Evolutionary conservation across 352 stramenopile species (phyloP).

Genomic region (Phytophthora constricta): DNA sequence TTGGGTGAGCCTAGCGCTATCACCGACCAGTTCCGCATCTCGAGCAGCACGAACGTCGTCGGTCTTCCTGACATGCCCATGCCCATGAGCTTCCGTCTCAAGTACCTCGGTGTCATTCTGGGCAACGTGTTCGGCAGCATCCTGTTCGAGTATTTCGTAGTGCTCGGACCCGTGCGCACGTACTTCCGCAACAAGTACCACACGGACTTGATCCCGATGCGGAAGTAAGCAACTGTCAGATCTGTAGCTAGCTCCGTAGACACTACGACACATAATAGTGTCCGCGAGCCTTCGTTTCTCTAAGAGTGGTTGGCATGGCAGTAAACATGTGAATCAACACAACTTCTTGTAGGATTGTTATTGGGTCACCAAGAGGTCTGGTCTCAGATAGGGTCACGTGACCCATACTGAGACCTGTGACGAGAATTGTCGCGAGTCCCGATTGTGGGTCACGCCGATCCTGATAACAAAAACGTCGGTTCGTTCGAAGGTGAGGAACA

Average conservation of each 20-base stretch:
- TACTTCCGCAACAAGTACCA: conserved; percentile 48
- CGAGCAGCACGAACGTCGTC: conserved; percentile 58
- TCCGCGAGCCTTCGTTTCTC: no score
- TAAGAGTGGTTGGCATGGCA: no score
- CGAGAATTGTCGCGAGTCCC: no score
- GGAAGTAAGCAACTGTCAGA: conserved; percentile 22
- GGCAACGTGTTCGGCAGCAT: conserved; percentile 40
- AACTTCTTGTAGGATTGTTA: no score
- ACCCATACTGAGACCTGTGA: no score
- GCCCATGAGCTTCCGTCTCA: conserved; percentile 46
- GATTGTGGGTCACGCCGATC: no score
- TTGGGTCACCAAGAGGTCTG: no score
- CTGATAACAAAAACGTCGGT: no score
- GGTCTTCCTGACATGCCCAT: conserved; percentile 53
- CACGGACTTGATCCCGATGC: conserved; percentile 35
- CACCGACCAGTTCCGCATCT: conserved; percentile 57
- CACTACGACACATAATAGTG: no score
- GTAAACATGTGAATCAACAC: no score
- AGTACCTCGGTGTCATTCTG: conserved; percentile 37
- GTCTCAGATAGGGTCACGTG: no score
- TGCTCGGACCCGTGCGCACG: conserved; percentile 43
- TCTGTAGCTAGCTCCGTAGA: not conserved
- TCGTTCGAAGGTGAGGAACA: no score
- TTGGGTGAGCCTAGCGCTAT: conserved; percentile 45
- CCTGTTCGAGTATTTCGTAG: conserved; percentile 45